Evolutionary conservation across 345 rosid species (phyloP), one percentile per base, ranked within the genome.

Genomic region (Sisymbrium irio): DNA sequence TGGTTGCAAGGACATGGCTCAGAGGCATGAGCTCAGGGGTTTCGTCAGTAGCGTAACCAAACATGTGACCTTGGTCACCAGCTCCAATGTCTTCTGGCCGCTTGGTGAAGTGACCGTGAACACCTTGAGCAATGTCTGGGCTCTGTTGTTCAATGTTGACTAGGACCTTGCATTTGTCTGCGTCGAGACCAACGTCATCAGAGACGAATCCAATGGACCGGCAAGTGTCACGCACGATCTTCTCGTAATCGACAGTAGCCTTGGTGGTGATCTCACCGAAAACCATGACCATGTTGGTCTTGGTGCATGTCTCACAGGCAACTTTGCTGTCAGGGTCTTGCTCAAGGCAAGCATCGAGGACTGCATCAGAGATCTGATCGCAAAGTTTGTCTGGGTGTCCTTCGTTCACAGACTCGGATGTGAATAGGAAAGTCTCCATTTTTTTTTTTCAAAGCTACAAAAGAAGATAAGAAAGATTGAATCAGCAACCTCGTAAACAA

Each of bases 71-170:
- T 18, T 78, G 82, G 72, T 78, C 82, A 55, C 78, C 82, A 25
- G 82, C 82, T 62, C 82, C 82, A 47, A 78, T 78, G 1, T 78
- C 82, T 55, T 78, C 82, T 0, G 82, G 82, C 0, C 82, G 67
- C 17, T 78, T 78, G 28, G 82, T 78, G 75, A 78, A 73, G 46
- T 78, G 82, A 45, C 82, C 82, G 32, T 78, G 81, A 56, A 78
- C 81, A 44, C 81, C 81, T 57, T 78, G 81, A 36, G 81, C 81
- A 73, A 73, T 78, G 62, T 88, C 93, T 5, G 93, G 93, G 72
- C 90, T 86, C 82, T 88, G 93, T 79, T 88, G 90, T 81, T 88
- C 77, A 2, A 78, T 78, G 78, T 73, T 73, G 47, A 78, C 81
- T 45, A 73, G 71, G 58, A 78, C 81, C 35, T 78, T 73, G 72